Evolutionary conservation across 768 basidiomycete species (phyloP).

Genomic region (Leucocoprinus leucothites): DNA sequence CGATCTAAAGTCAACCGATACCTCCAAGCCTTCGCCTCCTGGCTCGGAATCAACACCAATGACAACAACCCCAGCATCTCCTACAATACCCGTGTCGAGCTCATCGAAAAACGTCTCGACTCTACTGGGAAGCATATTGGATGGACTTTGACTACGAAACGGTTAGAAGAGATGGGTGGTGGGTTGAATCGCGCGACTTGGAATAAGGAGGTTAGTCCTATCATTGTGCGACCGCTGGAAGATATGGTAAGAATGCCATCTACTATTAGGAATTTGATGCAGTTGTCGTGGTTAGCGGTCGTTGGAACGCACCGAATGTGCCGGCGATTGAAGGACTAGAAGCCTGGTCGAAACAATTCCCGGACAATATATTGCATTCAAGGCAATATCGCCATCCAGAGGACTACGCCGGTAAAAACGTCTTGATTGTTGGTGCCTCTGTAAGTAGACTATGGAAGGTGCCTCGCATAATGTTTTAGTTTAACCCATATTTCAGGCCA

Average conservation of each 20-base stretch:
- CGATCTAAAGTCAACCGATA: conserved; percentile 33
- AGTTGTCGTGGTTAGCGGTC: conserved; percentile 30
- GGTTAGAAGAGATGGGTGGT: conserved; percentile 18
- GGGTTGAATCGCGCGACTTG: conserved; percentile 29
- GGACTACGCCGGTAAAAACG: conserved; percentile 30
- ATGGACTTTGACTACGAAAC: conserved; percentile 33
- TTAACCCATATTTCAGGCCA: conserved; percentile 23
- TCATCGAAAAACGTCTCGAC: conserved; percentile 35
- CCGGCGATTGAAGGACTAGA: conserved; percentile 30
- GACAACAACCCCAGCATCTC: conserved; percentile 34
- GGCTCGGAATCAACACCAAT: conserved; percentile 38
- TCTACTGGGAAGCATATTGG: conserved; percentile 26
- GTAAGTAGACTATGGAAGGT: conserved; percentile 28
- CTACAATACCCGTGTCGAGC: conserved; percentile 49
- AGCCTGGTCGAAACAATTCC: conserved; percentile 32
- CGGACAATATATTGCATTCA: conserved; percentile 33
- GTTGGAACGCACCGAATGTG: conserved; percentile 32
- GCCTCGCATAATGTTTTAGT: no score
- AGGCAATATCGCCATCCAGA: conserved; percentile 41
- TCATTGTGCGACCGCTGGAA: neutral
- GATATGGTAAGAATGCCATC: no score
- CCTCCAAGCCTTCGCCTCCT: conserved; percentile 39
- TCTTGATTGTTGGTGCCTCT: conserved; percentile 40
- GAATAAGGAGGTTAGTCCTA: conserved; percentile 30
- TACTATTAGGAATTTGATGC: conserved; percentile 30